Percentiles rank a stretch among this genome's conserved stretches.
phyloP scores from a whole-genome alignment of 2,329 filamentous ascomycete genomes.

The Fusarium neocosmosporiellum region DNA sequence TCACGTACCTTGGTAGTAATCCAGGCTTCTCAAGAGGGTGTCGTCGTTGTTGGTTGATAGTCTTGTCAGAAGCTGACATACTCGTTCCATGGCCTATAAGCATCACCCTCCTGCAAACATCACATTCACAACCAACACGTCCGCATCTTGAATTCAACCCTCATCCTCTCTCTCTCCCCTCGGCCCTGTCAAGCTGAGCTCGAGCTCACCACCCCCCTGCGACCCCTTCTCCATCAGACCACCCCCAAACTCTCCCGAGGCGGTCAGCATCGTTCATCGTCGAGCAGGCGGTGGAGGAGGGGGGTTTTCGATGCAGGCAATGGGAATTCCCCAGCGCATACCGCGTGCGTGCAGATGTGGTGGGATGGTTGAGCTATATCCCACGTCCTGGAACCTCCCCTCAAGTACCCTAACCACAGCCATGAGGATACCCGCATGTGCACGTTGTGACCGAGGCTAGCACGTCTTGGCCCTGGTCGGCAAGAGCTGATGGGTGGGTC shows the following conservation, averaged over 20 bases:
- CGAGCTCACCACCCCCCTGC: neutral
- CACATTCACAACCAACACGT: neutral
- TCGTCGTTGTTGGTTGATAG: neutral
- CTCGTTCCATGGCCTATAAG: neutral
- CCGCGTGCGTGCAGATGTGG: constrained; percentile 20
- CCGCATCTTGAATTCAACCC: neutral
- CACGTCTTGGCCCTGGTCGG: constrained; percentile 8
- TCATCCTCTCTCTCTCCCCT: neutral
- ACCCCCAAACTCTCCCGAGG: constrained; percentile 6
- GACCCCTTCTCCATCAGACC: constrained; percentile 2
- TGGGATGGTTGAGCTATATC: constrained; percentile 18
- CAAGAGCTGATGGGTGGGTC: constrained; percentile 23
- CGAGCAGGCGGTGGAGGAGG: no score
- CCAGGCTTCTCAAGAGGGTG: neutral
- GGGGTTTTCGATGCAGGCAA: no score
- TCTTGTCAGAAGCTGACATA: neutral
- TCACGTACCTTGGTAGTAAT: neutral
- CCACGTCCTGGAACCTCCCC: neutral
- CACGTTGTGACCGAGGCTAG: constrained; percentile 25
- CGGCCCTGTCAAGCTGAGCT: neutral
- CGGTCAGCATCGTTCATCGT: constrained; percentile 11
- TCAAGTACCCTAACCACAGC: neutral
- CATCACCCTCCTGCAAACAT: neutral
- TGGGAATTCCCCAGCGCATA: neutral
- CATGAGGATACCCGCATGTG: constrained; percentile 30